Evolutionary conservation across 257 asterid genomes (phyloP), one percentile per base, ranked within the genome.

Genomic region (Solanum chilense): DNA sequence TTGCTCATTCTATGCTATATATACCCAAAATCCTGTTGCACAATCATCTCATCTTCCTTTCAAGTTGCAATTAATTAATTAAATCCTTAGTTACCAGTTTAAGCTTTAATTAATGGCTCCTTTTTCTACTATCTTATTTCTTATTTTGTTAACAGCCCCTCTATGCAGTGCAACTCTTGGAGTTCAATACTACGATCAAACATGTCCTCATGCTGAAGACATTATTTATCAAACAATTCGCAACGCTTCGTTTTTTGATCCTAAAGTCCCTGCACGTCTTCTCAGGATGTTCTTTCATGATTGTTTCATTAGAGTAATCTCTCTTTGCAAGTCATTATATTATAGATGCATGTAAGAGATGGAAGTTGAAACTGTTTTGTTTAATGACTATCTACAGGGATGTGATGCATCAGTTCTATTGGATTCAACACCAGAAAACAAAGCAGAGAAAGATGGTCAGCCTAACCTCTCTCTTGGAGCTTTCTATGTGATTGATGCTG

Each of bases 231-330:
- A 92, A 85, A 91, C 92, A 21, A 88, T 95, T 88, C 89, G 88
- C 1, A 89, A 88, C 29, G 97, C 98, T 56, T 86, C 93, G 5
- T 39, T 35, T 7, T 62, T 77, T 27, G 98, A 94, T 88, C 89
- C 92, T 21, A 94, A 92, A 90, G 95, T 91, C 33, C 95, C 98
- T 1, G 93, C 98, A 58, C 93, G 98, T 25, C 83, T 95, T 33
- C 95, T 95, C 87, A 87, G 98, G 90, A 93, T 95, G 95, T 94
- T 93, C 93, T 93, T 95, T 86, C 98, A 95, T 73, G 98, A 95
- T 83, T 94, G 98, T 91, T 95, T 94, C 90, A 89, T 95, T 14
- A 91, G 94, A 88, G 98, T 95, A 87, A 23, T 5, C 12, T 52
- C 73, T n/a, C 84, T 78, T 42, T 42, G 70, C 86, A 52, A 82